Base-by-base conservation (phyloP, 208 protist species). In the Hexamita inflata region DNA sequence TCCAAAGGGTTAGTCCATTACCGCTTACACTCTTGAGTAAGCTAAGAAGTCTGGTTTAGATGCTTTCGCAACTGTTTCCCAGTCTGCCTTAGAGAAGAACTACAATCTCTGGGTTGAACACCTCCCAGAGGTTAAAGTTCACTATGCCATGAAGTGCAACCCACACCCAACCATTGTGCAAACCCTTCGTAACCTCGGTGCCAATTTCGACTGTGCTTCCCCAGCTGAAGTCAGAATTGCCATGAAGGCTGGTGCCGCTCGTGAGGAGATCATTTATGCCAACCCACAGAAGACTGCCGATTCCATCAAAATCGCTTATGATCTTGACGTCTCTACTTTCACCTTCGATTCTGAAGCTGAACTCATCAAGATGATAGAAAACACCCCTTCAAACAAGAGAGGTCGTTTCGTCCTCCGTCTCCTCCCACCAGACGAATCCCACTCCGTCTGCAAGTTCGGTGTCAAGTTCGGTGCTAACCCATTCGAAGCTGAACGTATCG, bases 211-310 rank as follows among this genome's bases (percentile, higher is more conserved):
- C 80, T 91, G 88, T 80, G 88, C 89, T 38, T 80, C 59, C 29
- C 65, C 82, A 66, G 74, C 45, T n/a, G 89, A 92, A 80, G 89
- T 92, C 7, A 60, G 81, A 30, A 26, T 60, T 0, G 79, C 82
- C 30, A 73, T 88, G 24, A 41, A 30, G 26, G 28, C 87, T 15
- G 89, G 89, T 75, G 83, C 84, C 38, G 38, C 32, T 15, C 58
- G 85, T 29, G 59, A 80, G 28, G 64, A 79, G 41, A 86, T 92
- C 75, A 88, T 92, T 67, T 92, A 85, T 67, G 89, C 89, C 42
- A 89, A 92, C 75, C 89, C 89, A 58, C 90, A 87, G 86, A 92
- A 92, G 82, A 73, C 80, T 74, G 59, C 68, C n/a, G 74, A 65
- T 30, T 85, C 88, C 53, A 29, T 91, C 9, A 62, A 81, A 15